Evolutionary conservation across 2,329 filamentous ascomycete species (phyloP).

Genomic region (Hyphodiscus sp.): DNA sequence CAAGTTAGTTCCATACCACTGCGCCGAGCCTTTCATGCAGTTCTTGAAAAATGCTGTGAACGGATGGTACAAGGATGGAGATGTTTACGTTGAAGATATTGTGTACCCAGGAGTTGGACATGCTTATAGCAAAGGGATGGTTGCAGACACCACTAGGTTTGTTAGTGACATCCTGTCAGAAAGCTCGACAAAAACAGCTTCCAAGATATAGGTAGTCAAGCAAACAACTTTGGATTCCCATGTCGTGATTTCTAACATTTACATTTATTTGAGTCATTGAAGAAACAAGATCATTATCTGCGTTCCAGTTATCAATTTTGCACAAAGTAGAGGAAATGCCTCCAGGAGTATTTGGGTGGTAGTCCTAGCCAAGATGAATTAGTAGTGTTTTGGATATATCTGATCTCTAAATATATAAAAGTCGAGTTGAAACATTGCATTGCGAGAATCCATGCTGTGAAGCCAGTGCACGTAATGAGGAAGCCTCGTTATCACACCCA

Average conservation of each 20-base stretch:
- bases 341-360: too few species aligned
- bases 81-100: constrained; percentile 54
- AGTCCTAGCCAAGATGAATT: too few species aligned
- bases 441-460: too few species aligned
- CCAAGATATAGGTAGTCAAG: constrained; percentile 18
- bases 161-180: constrained; percentile 37
- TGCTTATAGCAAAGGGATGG: constrained; percentile 62
- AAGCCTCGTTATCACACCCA: too few species aligned
- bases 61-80: constrained; percentile 47
- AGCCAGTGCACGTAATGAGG: too few species aligned
- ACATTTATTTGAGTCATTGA: neutral
- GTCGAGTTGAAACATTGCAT: too few species aligned
- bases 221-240: neutral
- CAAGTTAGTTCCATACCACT: constrained; percentile 64
- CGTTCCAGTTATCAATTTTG: too few species aligned
- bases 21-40: constrained; percentile 51
- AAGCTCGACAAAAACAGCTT: neutral
- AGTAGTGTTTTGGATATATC: too few species aligned
- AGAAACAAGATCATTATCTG: too few species aligned
- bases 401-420: too few species aligned
- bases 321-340: too few species aligned
- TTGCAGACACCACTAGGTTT: constrained; percentile 58
- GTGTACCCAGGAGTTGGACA: constrained; percentile 66
- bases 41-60: constrained; percentile 50
- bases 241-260: neutral